Base-by-base conservation (phyloP, 2,329 filamentous ascomycete genomes). In the Alternaria incomplexa region DNA sequence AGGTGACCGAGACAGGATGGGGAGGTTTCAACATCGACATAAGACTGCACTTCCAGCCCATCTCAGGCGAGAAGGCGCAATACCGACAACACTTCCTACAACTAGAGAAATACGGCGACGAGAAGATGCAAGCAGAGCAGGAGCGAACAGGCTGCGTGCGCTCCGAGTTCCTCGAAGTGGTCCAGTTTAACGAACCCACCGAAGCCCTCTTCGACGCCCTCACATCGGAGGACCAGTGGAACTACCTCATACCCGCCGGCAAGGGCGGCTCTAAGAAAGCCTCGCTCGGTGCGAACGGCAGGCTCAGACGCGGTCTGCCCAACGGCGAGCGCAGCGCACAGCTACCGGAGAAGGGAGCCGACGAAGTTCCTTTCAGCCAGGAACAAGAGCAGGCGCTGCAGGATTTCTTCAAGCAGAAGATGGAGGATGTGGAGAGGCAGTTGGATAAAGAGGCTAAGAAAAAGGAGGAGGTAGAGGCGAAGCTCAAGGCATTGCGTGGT, bases 11-110 rank as follows among this genome's bases (percentile, higher is more conserved):
- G 81, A 98, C 96, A 0, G 96, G 96, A 52, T 99, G 96, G 92
- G 96, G 96, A 74, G 96, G 97, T 82, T 99, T 99, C 83, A 93
- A 96, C 79, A 96, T 99, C 74, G 92, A 94, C 66, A 91, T 99
- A 77, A 93, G 97, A 77, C 86, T 99, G 47, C 97, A 97, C 83
- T 99, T 97, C 81, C 89, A 92, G 59, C 89, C 91, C 59, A 92
- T 96, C 77, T 91, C 90, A 40, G 90, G 89, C 73, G 96, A 99
- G 84, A 99, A 99, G 81, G 92, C 95, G 5, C 93, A 97, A 81
- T 96, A 94, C n/a, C 83, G 97, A 2, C 97, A 96, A 84, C 96
- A 98, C 81, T 93, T 93, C 75, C 84, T 99, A 61, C 92, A 94
- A 56, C 86, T 99, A 11, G 94, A 97, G 76, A 93, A 95, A 3